Base-by-base conservation (phyloP, 2,329 filamentous ascomycete genomes). In the Pseudogymnoascus sp. region DNA sequence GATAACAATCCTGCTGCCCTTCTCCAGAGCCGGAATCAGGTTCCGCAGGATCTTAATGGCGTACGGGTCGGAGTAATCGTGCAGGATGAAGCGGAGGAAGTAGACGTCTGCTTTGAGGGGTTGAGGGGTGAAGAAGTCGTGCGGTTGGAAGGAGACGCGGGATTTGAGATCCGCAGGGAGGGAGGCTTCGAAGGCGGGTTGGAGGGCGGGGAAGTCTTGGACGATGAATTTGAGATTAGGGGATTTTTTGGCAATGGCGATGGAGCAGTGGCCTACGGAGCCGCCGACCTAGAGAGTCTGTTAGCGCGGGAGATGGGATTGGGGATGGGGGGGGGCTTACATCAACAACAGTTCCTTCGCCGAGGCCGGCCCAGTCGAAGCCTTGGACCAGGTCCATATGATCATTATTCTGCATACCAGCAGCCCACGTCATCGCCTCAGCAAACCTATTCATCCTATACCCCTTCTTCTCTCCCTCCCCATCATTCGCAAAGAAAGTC, bases 61-160 rank as follows among this genome's bases (percentile, higher is more conserved):
- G 58, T 76, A 71, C n/a, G 72, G 71, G 27, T 80, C 76, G 0
- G 78, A 74, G 76, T 78, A 80, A 68, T 80, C 77, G 66, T 81
- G 79, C 31, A 82, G 69, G 59, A 81, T 78, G 68, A 73, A 73
- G 15, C 77, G 76, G 61, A 81, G 70, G 61, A 80, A 71, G 68
- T 79, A 81, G 10, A 79, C 71, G 29, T 77, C 75, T 4, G 76
- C 79, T 12, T 66, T 59, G 1, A 77, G 68, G 3, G 76, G 73
- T 67, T 81, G 79, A 7, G 74, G 72, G 6, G 69, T 67, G 65
- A 81, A 78, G 65, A 81, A 77, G 66, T 79, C 74, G 68, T 81
- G 76, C 4, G 66, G 71, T 63, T 72, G 70, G 68, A 72, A 69
- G 3, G 59, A n/a, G 9, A 74, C 64, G 25, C 66, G 66, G 10